These are phyloP conservation scores for Colletotrichum ledebouriae DNA, from an alignment of 2,329 filamentous ascomycete species.

Conservation along the genomic window DNA sequence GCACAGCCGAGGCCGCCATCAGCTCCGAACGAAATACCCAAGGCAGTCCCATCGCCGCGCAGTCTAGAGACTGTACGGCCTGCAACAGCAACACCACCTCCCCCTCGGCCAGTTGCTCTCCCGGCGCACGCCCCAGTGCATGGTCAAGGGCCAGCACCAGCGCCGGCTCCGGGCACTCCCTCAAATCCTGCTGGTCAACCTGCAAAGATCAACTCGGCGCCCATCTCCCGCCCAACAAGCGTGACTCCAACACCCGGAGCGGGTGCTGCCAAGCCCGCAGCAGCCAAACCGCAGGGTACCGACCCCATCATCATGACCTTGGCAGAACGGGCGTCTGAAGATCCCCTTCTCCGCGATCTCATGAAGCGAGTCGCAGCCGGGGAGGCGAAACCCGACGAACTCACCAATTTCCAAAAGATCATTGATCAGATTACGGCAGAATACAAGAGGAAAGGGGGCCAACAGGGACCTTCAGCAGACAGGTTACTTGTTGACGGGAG, in stretches of 20 bases:
- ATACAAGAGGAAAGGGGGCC: constrained; percentile 64
- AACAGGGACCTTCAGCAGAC: constrained; percentile 67
- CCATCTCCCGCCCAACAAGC: constrained; percentile 39
- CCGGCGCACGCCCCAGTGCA: constrained; percentile 41
- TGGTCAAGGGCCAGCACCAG: constrained; percentile 42
- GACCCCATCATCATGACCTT: constrained; percentile 82
- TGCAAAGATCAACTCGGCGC: constrained; percentile 46
- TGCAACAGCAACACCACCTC: constrained; percentile 26
- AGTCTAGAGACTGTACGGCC: constrained; percentile 15
- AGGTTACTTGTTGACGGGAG: constrained; percentile 67
- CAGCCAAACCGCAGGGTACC: constrained; percentile 40
- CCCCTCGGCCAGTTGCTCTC: constrained; percentile 13
- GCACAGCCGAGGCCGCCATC: constrained; percentile 27
- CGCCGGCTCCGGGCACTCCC: constrained; percentile 42
- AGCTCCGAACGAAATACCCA: constrained; percentile 17
- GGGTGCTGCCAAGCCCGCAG: constrained; percentile 31
- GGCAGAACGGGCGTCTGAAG: constrained; percentile 80
- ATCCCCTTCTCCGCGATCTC: constrained; percentile 79
- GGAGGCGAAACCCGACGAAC: constrained; percentile 74
- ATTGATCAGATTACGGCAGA: constrained; percentile 82
- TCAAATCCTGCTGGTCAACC: constrained; percentile 32
- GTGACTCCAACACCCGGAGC: constrained; percentile 38
- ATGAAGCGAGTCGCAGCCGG: constrained; percentile 89
- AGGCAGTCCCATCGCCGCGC: constrained; percentile 8
- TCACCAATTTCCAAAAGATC: constrained; percentile 82